Percentiles rank a stretch among this genome's conserved stretches.
Evolutionary conservation across 139 green algal species (phyloP).

Genomic region (Chlorella ohadii): DNA sequence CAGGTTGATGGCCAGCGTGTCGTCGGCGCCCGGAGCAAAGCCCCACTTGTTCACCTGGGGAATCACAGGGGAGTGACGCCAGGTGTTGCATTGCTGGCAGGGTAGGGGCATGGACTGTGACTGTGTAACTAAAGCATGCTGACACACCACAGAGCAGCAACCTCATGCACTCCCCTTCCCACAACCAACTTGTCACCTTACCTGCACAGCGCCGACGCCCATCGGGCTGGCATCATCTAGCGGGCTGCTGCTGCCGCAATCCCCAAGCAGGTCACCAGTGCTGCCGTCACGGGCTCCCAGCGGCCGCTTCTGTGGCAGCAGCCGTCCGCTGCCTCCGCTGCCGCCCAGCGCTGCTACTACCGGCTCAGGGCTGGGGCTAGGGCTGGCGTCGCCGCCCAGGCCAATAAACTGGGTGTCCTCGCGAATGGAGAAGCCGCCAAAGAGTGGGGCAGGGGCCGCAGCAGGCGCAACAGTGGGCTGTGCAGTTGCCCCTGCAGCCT

Average conservation of each 20-base stretch:
- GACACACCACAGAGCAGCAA: too few species aligned
- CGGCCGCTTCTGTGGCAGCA: neutral
- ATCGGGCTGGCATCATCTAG: neutral
- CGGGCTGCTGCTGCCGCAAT: neutral
- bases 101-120: too few species aligned
- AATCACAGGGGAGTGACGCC: too few species aligned
- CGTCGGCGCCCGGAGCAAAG: constrained; percentile 34
- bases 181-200: too few species aligned
- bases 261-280: constrained; percentile 9
- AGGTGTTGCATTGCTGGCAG: too few species aligned
- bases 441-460: neutral
- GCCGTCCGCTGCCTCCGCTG: neutral
- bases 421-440: constrained; percentile 18
- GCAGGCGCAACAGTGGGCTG: neutral
- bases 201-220: neutral
- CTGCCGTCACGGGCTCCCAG: neutral
- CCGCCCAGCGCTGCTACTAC: neutral
- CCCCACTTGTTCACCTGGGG: constrained; percentile 41
- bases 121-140: too few species aligned
- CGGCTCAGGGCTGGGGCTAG: neutral
- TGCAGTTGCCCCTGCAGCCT: neutral
- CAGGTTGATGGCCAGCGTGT: constrained; percentile 37
- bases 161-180: too few species aligned
- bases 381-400: neutral
- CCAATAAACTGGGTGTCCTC: constrained; percentile 39